Percentiles rank a stretch among this genome's conserved stretches.
These are phyloP conservation scores for Radiomyces spectabilis DNA, from an alignment of 192 early-diverging fungal genomes.

Conservation along the genomic window DNA sequence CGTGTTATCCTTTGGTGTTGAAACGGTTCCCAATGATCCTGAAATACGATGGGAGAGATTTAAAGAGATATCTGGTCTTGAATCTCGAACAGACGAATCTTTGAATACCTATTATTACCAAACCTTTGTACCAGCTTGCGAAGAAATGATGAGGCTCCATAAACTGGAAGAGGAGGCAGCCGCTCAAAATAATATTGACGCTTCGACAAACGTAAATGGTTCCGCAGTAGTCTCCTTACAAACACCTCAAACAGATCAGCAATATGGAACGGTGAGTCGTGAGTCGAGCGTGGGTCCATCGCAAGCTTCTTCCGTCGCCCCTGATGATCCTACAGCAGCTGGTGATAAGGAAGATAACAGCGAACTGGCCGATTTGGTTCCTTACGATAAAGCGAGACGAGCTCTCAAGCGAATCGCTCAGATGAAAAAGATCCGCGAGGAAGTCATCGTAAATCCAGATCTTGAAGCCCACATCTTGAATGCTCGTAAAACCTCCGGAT, in stretches of 20 bases:
- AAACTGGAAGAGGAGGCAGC: background rate
- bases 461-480: slow-evolving; percentile 33
- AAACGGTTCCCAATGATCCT: slow-evolving; percentile 25
- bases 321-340: background rate
- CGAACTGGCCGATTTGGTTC: slow-evolving; percentile 46
- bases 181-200: background rate
- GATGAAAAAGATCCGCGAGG: slow-evolving; percentile 61
- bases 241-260: no score
- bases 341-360: slow-evolving; percentile 7
- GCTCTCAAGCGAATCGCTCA: slow-evolving; percentile 59
- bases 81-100: slow-evolving; percentile 57
- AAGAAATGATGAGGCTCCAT: slow-evolving; percentile 44
- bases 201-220: background rate
- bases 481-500: slow-evolving; percentile 41
- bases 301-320: background rate
- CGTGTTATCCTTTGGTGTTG: slow-evolving; percentile 48
- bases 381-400: slow-evolving; percentile 62
- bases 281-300: slow-evolving; percentile 29
- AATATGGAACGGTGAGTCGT: slow-evolving; percentile 15
- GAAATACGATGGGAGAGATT: slow-evolving; percentile 55
- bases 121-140: slow-evolving; percentile 48
- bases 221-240: background rate
- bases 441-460: slow-evolving; percentile 49
- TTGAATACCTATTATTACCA: slow-evolving; percentile 58
- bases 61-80: slow-evolving; percentile 58